These are phyloP conservation scores for Suhomyces anneliseae DNA, from an alignment of 1,139 yeast genomes.

Conservation along the genomic window DNA sequence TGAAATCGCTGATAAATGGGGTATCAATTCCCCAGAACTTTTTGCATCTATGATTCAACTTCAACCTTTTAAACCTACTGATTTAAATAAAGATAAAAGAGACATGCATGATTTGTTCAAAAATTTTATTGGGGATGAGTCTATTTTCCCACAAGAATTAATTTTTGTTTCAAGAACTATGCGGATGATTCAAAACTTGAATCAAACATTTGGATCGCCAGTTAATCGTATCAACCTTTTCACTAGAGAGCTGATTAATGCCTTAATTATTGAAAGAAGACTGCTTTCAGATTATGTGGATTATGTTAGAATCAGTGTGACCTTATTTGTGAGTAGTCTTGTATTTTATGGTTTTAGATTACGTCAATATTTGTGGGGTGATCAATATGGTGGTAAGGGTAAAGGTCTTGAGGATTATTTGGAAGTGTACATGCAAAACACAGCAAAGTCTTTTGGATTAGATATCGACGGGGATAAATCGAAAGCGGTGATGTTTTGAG, in stretches of 20 bases:
- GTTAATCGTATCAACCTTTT: slow-evolving; percentile 67
- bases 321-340: slow-evolving; percentile 44
- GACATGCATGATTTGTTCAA: slow-evolving; percentile 24
- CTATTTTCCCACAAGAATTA: slow-evolving; percentile 65
- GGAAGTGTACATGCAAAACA: slow-evolving; percentile 42
- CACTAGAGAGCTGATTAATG: slow-evolving; percentile 52
- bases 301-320: slow-evolving; percentile 34
- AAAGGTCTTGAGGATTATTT: slow-evolving; percentile 50
- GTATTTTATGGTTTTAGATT: slow-evolving; percentile 42
- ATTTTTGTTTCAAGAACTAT: slow-evolving; percentile 68
- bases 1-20: slow-evolving; percentile 60
- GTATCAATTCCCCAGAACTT: slow-evolving; percentile 65
- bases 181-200: slow-evolving; percentile 72
- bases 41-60: slow-evolving; percentile 61
- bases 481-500: too few relatives aligned
- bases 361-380: slow-evolving; percentile 37
- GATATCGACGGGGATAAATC: slow-evolving; percentile 15
- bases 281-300: slow-evolving; percentile 22
- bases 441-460: slow-evolving; percentile 44
- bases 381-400: slow-evolving; percentile 32
- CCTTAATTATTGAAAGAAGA: slow-evolving; percentile 18
- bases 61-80: slow-evolving; percentile 33
- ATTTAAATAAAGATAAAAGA: slow-evolving; percentile 16
- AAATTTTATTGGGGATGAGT: slow-evolving; percentile 58
- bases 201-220: slow-evolving; percentile 67